Base-by-base conservation (phyloP, 1,284 basidiomycete species). In the Trametes hirsuta region DNA sequence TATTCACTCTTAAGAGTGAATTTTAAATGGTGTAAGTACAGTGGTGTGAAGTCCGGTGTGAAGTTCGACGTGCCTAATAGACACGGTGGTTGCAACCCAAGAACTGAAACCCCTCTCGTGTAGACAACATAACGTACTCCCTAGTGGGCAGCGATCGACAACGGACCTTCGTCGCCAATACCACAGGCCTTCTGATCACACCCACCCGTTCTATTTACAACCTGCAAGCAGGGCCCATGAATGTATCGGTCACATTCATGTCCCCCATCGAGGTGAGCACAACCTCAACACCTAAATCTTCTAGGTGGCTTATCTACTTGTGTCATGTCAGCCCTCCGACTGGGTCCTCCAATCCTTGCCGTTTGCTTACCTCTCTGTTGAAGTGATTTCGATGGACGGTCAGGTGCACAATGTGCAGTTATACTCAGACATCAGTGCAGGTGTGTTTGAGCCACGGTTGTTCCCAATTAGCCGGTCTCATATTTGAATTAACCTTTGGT, bases 371-470 rank as follows among this genome's bases (percentile, higher is more conserved):
- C n/a, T 76, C 18, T 61, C 67, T 37, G 50, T 77, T 25, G 68
- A 72, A 9, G 72, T 70, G 0, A 41, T 47, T 5, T 70, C 76
- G 0, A 53, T 62, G 6, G 76, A 77, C 56, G 71, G 70, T n/a
- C 39, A 59, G 0, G 6, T 66, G 24, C 76, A 77, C 59, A 34
- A 55, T 35, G 68, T 77, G 9, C 68, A 74, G 57, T 53, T 74
- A 34, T 75, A 77, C 62, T 69, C 74, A 22, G 74, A 79, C 60
- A 66, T 79, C 39, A 72, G 62, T 45, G 76, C 61, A 69, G 68
- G 70, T 69, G 25, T 24, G 60, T 37, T 14, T 3, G 5, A 22
- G 10, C 10, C 3, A n/a, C n/a, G 1, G 18, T 4, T 45, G 14
- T 3, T 22, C 21, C 22, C 8, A 4, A n/a, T 22, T 14, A 52